Base-by-base conservation (phyloP, 2,329 filamentous ascomycete genomes). In the Cercospora citrullina region DNA sequence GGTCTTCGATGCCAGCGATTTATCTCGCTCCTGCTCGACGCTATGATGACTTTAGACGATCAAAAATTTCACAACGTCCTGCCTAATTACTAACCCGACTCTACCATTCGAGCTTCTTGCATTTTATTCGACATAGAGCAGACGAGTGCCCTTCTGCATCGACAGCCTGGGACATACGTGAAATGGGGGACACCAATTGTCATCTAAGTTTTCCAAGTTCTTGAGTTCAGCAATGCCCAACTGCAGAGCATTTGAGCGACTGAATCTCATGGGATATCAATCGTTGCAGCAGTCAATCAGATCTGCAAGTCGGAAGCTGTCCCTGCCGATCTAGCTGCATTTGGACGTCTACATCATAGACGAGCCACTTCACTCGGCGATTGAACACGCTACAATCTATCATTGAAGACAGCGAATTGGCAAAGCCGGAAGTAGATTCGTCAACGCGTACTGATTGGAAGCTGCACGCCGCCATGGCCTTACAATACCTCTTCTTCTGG, bases 401-500 rank as follows among this genome's bases (percentile, higher is more conserved):
- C 23, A n/a, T 8, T 26, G 48, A 55, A 55, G 23, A 26, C 48
- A 30, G 23, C 48, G 16, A 14, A n/a, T 55, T 16, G 26, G 23
- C 23, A 23, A 3, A 55, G 5, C 2, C 16, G 74, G 75, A 33
- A 73, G 75, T 23, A 30, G 16, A 55, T 58, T 45, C 23, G 33
- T 28, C 31, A 1, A 23, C 67, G 14, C 73, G 74, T 60, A 64
- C 62, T 42, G 67, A 64, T n/a, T 9, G 33, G 7, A 14, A 18
- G 30, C 9, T 28, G 8, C 55, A 36, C 4, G 10, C 9, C 23
- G n/a, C 4, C 51, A 64, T 69, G 62, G 48, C 69, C 3, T 45
- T 74, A 14, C 62, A 71, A 66, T 70, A 72, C 66, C 71, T 77
- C 62, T 74, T 76, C 71, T 77, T 72, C 73, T 77, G 75, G 75